Base-by-base conservation (phyloP, 306 rosid genomes). In the Lupinus albus region DNA sequence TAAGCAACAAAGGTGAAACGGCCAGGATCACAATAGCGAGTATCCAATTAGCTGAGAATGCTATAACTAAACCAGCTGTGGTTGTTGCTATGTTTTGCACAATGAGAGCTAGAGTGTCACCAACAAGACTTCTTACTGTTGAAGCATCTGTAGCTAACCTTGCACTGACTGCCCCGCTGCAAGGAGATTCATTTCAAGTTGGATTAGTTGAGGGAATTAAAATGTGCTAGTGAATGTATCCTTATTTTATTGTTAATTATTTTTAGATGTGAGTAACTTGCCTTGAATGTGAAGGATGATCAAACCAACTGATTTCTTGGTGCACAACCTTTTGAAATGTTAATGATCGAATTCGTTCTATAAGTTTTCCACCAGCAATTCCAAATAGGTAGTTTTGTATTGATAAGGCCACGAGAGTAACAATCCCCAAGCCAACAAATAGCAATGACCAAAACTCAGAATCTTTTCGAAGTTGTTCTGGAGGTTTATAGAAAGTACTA, bases 231-330 rank as follows among this genome's bases (percentile, higher is more conserved):
- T 42, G 14, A 42, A 42, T 28, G 6, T 17, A 17, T 44, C 14
- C 13, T 20, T 46, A 17, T 38, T 72, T 49, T 51, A 0, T 48
- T 1, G 18, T 61, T 32, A 15, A 50, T 42, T 4, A n/a, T 2
- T n/a, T n/a, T n/a, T 50, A n/a, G 47, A 33, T 14, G 61, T 36
- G 25, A 58, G 21, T 16, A 20, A 61, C 79, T 10, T 17, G 86
- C 98, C 95, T 89, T 80, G 98, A 86, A 75, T 92, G 84, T 71
- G 84, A 85, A 58, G 96, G 91, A 56, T 89, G 86, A 63, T 92
- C 98, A 72, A 92, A 93, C 89, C 95, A 93, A 30, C 87, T 75
- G 46, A 89, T 86, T 71, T 89, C 78, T 75, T 89, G 98, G 80
- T 93, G 87, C 68, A 88, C 94, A 67, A 93, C 79, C 74, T 86